These are phyloP conservation scores for Xerocomus minutiporus DNA, from an alignment of 1,284 basidiomycete species.

Conservation along the genomic window DNA sequence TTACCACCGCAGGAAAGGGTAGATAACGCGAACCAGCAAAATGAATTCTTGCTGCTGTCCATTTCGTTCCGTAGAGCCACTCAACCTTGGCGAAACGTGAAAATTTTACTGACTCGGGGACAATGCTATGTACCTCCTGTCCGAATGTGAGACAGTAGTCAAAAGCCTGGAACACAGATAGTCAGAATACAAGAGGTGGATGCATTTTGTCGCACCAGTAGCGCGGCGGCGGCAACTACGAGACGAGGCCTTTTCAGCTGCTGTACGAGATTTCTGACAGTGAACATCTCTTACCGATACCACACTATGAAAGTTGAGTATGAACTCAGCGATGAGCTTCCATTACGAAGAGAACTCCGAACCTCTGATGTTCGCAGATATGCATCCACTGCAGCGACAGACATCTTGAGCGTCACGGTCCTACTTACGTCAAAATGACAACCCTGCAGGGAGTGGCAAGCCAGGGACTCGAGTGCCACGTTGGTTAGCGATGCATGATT, in stretches of 20 bases:
- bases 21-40: conserved; percentile 22
- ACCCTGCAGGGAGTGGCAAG: too few relatives aligned
- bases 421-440: background rate
- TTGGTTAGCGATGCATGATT: background rate
- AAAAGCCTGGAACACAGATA: conserved; percentile 8
- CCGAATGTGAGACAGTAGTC: conserved; percentile 19
- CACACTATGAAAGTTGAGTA: conserved; percentile 2
- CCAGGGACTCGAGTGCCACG: background rate
- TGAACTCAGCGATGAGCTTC: background rate
- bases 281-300: conserved; percentile 12
- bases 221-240: conserved; percentile 13
- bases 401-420: conserved; percentile 4
- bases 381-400: conserved; percentile 12
- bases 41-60: conserved; percentile 18
- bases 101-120: background rate
- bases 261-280: background rate
- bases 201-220: conserved; percentile 8
- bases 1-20: conserved; percentile 19
- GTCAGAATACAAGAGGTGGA: background rate
- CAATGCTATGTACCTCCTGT: conserved; percentile 9
- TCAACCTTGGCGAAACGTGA: background rate
- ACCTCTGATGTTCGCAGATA: conserved; percentile 17
- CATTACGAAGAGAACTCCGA: background rate
- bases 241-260: background rate
- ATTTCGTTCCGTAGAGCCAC: conserved; percentile 16